Evolutionary conservation across 257 asterid genomes (phyloP).

Genomic region (Haberlea rhodopensis): DNA sequence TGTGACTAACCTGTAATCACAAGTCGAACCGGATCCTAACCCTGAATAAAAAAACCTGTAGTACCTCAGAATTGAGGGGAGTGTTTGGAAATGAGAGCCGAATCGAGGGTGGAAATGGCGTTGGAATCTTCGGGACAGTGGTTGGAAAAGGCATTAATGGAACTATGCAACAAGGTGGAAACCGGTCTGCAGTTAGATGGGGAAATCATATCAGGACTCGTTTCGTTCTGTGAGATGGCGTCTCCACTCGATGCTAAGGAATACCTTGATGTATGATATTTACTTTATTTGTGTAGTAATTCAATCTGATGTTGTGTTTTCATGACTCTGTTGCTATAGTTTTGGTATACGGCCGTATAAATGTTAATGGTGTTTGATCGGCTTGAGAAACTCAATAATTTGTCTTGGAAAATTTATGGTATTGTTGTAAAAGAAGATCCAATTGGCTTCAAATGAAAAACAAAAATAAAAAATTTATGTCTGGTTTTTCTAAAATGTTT

Average conservation of each 20-base stretch:
- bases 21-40: no score
- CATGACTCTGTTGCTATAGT: conserved; percentile 7
- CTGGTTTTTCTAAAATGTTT: no score
- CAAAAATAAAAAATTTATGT: no score
- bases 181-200: conserved; percentile 76
- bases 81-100: not conserved
- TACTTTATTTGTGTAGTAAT: not conserved
- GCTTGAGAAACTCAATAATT: conserved; percentile 9
- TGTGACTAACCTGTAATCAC: no score
- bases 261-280: conserved; percentile 68
- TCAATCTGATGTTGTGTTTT: not conserved
- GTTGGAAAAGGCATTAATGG: conserved; percentile 71
- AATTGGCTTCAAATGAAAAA: not conserved
- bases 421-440: not conserved
- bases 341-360: conserved; percentile 5
- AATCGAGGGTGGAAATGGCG: conserved; percentile 27
- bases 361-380: conserved; percentile 6
- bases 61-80: no score
- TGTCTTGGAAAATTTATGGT: not conserved
- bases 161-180: conserved; percentile 52
- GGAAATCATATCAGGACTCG: conserved; percentile 84
- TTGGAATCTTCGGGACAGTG: conserved; percentile 67
- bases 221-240: conserved; percentile 89
- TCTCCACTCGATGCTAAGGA: conserved; percentile 92
- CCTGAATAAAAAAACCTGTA: no score